Base-by-base conservation (phyloP, 495 filamentous ascomycete species). In the Lasiosphaeria hispida region DNA sequence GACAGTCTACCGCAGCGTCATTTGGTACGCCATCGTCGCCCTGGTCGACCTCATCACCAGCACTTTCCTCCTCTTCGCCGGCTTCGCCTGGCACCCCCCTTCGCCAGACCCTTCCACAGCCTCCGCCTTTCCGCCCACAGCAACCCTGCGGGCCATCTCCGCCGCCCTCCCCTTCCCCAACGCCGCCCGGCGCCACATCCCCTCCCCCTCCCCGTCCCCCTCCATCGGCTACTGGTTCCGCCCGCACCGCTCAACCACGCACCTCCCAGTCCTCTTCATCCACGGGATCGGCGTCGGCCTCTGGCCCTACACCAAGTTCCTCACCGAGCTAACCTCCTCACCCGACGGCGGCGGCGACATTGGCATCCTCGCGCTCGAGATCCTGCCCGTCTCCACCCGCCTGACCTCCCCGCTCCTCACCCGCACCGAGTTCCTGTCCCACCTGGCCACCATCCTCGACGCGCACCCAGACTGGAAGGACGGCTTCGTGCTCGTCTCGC, bases 221-320 rank as follows among this genome's bases (percentile, higher is more conserved):
- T 66, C 72, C n/a, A 61, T 84, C 0, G 75, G 77, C 35, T 89
- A 89, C 71, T 87, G 85, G 85, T 71, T 84, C 64, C 79, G 83
- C 14, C 81, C 83, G 1, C 86, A 88, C 61, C 81, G 72, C 9
- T 82, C 84, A 1, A 68, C 69, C 6, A 71, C 73, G 6, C 75
- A 76, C 30, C 65, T 80, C 1, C 86, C 86, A 0, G 62, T 88
- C 42, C 65, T 89, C 4, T 87, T 88, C 67, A 74, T 88, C 15
- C 86, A 89, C 64, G 86, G 86, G n/a, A 87, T 89, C 48, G 85
- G 85, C 23, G 82, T 88, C 52, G 86, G 86, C 0, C 75, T 88
- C 11, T 84, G 80, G 64, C 76, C 85, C 2, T 89, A 89, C 55
- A 72, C 74, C 11, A 66, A 67, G 34, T 85, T 87, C 65, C 72